Base-by-base conservation (phyloP, 2,329 filamentous ascomycete genomes). In the Fusarium subglutinans region DNA sequence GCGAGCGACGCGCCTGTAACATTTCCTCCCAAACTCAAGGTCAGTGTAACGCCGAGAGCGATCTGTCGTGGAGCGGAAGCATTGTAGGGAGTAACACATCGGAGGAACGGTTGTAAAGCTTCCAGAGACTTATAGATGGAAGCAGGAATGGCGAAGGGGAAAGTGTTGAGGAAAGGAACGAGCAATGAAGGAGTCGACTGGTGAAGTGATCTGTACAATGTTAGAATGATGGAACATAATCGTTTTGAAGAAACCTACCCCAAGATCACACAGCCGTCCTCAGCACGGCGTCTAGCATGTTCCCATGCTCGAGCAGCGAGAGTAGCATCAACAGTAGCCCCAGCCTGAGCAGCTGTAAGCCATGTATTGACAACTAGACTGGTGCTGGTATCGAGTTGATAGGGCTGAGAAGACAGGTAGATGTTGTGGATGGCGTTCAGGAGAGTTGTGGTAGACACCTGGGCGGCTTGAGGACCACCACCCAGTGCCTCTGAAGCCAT, bases 331-430 rank as follows among this genome's bases (percentile, higher is more conserved):
- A 98, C 90, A 13, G 93, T 95, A 6, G 90, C 87, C 44, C 92
- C 90, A 30, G 89, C 85, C 75, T 93, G 93, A 35, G 90, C 88
- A 24, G 94, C 94, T 8, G 94, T 97, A 60, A 96, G 88, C 95
- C 95, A 98, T 65, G 95, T 98, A 84, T 98, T 98, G 75, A 98
- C 94, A 0, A 96, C 95, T 44, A 98, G 83, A 81, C 94, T 98
- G 41, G 95, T 96, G 76, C 94, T 94, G 54, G 95, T 92, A 83
- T 99, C 96, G 51, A 99, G 89, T 71, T 89, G 88, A 81, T 97
- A 96, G n/a, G 96, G 90, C 79, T 94, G 91, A 37, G 91, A 91
- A 7, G 93, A 91, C 54, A 94, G 89, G 83, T 97, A 98, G 79
- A 93, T 92, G 77, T 94, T 95, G 84, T 99, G 96, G 51, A 98